phyloP scores from a whole-genome alignment of 2,329 filamentous ascomycete species.

The Alternaria rosae region DNA sequence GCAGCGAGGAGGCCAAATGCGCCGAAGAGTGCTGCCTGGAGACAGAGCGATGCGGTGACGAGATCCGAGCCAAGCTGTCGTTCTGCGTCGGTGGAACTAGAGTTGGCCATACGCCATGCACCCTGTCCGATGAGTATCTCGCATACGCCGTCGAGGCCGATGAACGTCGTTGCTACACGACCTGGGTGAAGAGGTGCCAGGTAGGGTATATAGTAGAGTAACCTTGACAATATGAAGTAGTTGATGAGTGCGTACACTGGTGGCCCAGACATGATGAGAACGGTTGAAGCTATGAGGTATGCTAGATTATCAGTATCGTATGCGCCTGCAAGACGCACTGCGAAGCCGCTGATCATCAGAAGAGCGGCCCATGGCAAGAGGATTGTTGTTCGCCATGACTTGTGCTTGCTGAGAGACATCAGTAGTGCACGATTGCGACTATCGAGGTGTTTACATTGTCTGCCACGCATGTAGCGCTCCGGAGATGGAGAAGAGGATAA shows the following conservation, averaged over 20 bases:
- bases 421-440: not conserved
- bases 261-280: constrained; percentile 52
- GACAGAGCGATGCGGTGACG: constrained; percentile 58
- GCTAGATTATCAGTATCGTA: constrained; percentile 57
- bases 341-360: constrained; percentile 65
- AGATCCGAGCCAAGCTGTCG: constrained; percentile 55
- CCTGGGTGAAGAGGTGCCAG: constrained; percentile 65
- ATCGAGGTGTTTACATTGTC: constrained; percentile 57
- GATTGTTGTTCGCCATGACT: constrained; percentile 63
- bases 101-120: constrained; percentile 56
- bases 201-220: constrained; percentile 69
- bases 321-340: constrained; percentile 61
- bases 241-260: constrained; percentile 69
- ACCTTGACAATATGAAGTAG: constrained; percentile 67
- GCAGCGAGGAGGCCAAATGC: constrained; percentile 58
- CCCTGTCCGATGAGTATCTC: constrained; percentile 62
- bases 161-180: constrained; percentile 65
- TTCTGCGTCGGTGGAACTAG: constrained; percentile 42
- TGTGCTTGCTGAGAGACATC: constrained; percentile 56
- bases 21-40: constrained; percentile 60
- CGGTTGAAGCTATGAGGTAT: constrained; percentile 52
- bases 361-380: constrained; percentile 63
- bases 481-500: constrained; percentile 57
- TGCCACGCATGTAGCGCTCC: constrained; percentile 62
- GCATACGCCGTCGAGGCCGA: constrained; percentile 60